These are phyloP conservation scores for Aspergillus biplanus DNA, from an alignment of 495 filamentous ascomycete genomes.

Conservation along the genomic window DNA sequence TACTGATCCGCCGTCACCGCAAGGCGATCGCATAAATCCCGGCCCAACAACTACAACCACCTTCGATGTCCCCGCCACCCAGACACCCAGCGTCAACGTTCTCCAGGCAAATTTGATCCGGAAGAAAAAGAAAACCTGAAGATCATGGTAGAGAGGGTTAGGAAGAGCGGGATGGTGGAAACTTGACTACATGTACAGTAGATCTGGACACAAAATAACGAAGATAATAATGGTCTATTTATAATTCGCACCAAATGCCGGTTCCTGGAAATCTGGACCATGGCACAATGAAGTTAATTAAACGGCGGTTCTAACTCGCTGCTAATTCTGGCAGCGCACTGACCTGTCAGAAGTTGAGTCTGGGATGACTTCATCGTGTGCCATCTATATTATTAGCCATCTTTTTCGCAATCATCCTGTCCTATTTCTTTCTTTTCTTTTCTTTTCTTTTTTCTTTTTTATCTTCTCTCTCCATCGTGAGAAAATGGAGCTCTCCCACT, in stretches of 20 bases:
- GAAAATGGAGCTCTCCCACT: background rate
- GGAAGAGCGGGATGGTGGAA: background rate
- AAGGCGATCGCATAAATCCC: conserved; percentile 16
- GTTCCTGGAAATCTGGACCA: background rate
- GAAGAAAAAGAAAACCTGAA: conserved; percentile 64
- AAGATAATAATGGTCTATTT: background rate
- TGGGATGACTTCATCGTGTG: conserved; percentile 5
- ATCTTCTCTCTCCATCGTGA: background rate
- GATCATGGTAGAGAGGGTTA: background rate
- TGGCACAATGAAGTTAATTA: background rate
- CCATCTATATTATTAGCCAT: background rate
- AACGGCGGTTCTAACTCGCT: background rate
- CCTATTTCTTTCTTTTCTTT: background rate
- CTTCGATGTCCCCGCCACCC: conserved; percentile 9
- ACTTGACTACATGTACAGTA: background rate
- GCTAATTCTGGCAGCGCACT: background rate
- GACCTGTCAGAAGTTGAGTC: background rate
- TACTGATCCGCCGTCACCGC: conserved; percentile 12
- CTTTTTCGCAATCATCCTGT: background rate
- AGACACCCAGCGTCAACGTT: conserved; percentile 54
- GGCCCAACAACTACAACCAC: background rate
- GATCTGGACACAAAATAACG: background rate
- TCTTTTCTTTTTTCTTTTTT: background rate
- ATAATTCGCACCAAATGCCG: background rate
- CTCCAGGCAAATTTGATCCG: conserved; percentile 61